Evolutionary conservation across 306 rosid species (phyloP), one percentile per base, ranked within the genome.

Genomic region (Casuarina glauca): DNA sequence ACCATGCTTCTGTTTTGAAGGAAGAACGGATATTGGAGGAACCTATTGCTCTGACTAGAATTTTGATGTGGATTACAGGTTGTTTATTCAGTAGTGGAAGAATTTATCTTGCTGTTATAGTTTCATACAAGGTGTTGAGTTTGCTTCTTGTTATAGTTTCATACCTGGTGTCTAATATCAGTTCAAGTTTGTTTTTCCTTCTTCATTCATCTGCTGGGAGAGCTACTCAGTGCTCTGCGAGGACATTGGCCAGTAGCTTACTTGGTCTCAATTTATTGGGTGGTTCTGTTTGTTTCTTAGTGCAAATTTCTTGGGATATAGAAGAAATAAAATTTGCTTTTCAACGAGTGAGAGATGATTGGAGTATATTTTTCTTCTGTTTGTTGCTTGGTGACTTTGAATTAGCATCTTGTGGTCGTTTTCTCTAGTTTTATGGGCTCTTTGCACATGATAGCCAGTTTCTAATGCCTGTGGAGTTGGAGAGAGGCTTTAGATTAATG

Each of bases 381-480:
- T 43, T 48, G 46, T 44, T 68, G 49, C 49, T 53, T 67, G 49
- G 67, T 80, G 71, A 17, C 19, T 35, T 11, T 74, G 17, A 38
- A 36, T 72, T 46, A 17, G 11, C 63, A 10, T 32, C 6, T 44
- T 1, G 4, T 60, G 42, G 43, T 52, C 48, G 35, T 38, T 5
- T 42, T 70, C 38, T 63, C 51, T 20, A 42, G 35, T 64, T 43
- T 15, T 12, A 12, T 9, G 46, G 16, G 70, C 50, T 15, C 11
- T 78, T 74, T 19, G 48, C 44, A 36, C 51, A n/a, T 57, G 74
- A n/a, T 74, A 41, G 52, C 69, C 12, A 36, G 75, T 20, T 67
- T 44, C 36, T 74, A 78, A 42, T 74, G 69, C 68, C 48, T 72
- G 12, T 61, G 79, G 70, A 52, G 81, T 16, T 43, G 16, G 67